These are phyloP conservation scores for Aquilaria sinensis DNA, from an alignment of 345 rosid genomes.

Conservation along the genomic window DNA sequence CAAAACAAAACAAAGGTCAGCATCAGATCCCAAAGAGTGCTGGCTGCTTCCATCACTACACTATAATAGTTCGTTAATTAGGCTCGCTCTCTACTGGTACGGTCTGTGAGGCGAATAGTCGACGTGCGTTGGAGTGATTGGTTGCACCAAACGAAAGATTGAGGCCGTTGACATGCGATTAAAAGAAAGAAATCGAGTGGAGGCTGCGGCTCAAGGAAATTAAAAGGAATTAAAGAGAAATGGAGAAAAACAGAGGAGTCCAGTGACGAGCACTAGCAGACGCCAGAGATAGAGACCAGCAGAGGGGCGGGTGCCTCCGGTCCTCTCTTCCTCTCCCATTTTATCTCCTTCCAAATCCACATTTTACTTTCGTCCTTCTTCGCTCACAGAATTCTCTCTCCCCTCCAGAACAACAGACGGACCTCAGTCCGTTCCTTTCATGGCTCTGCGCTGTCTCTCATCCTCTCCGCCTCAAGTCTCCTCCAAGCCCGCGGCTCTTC, in stretches of 20 bases:
- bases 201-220: not conserved
- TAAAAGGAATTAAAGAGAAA: not conserved
- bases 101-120: no score
- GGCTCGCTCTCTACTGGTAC: no score
- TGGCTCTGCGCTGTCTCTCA: constrained; percentile 46
- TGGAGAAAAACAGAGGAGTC: not conserved
- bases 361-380: constrained; percentile 13
- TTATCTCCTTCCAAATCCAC: constrained; percentile 33
- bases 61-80: no score
- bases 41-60: no score
- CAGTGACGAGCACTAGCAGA: constrained; percentile 5
- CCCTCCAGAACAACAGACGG: constrained; percentile 1
- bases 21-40: no score
- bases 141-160: no score
- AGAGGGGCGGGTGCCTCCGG: constrained; percentile 47
- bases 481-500: constrained; percentile 37
- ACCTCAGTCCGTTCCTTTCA: constrained; percentile 14
- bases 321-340: constrained; percentile 18
- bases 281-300: constrained; percentile 10
- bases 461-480: constrained; percentile 43
- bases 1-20: no score
- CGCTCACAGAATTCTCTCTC: constrained; percentile 10
- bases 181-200: not conserved
- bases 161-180: not conserved
- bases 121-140: no score